These are phyloP conservation scores for Ustulina deusta DNA, from an alignment of 2,329 filamentous ascomycete species.

Conservation along the genomic window DNA sequence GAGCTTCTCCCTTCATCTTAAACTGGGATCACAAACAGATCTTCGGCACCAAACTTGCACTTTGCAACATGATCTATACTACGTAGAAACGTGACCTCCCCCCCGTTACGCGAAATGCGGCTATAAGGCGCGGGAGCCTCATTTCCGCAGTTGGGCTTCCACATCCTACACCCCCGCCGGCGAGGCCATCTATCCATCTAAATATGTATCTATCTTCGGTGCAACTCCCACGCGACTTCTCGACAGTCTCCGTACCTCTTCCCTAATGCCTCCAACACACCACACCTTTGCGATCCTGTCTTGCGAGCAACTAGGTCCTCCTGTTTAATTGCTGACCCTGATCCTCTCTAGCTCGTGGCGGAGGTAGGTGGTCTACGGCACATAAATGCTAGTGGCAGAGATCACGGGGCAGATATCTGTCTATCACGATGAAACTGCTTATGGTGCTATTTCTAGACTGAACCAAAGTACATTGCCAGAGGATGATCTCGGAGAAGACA, in stretches of 20 bases:
- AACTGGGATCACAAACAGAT: slow-evolving; percentile 2
- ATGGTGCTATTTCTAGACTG: slow-evolving; percentile 1
- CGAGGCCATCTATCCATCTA: not conserved
- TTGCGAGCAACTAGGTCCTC: not conserved
- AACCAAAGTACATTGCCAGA: not conserved
- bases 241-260: not conserved
- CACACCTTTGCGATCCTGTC: not conserved
- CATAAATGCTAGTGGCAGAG: not conserved
- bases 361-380: not conserved
- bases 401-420: not conserved
- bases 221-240: not conserved
- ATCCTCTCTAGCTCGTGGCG: not conserved
- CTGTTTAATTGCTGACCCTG: not conserved
- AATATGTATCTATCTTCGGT: not conserved
- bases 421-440: not conserved
- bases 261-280: not conserved
- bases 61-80: not conserved
- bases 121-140: not conserved
- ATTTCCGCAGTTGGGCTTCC: not conserved
- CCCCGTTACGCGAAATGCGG: not conserved
- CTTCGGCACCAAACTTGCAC: not conserved
- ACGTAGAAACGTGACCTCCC: not conserved
- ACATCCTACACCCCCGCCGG: not conserved
- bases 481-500: not conserved
- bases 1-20: not conserved